Base-by-base conservation (phyloP, 495 filamentous ascomycete species). In the Podospora didyma region DNA sequence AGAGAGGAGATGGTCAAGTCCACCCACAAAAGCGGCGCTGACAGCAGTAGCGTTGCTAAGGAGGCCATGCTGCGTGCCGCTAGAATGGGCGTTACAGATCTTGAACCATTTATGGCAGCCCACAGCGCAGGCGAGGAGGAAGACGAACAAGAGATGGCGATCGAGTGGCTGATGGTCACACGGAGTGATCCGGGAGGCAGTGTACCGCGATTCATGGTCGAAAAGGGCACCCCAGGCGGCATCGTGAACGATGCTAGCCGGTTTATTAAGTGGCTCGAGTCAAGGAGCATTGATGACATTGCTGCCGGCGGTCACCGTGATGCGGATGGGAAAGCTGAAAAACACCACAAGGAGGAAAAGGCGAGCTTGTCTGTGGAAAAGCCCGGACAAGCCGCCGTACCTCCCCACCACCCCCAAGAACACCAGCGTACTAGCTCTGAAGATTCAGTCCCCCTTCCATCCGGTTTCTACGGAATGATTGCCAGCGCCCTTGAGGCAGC, bases 161-260 rank as follows among this genome's bases (percentile, higher is more conserved):
- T 97, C 14, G 93, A 97, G 69, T 97, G 93, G 93, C 84, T 96
- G 35, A 96, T 97, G 94, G 83, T 97, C 21, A 96, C 93, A 1
- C 78, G 93, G n/a, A 92, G 87, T 68, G 91, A 97, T 61, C 93
- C 93, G 0, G 93, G 94, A 21, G 94, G 93, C 31, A 94, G 82
- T 52, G 92, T 97, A 7, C 93, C 93, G 0, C 81, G 89, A 24
- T 97, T 94, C 74, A 89, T 97, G 86, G 89, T 97, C 20, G 94
- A 97, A 69, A 84, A 91, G 65, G 89, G 89, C 39, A 97, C 93
- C 1, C 93, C 93, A 0, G 82, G 79, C 11, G 87, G 90, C 19
- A 95, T 97, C 58, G 83, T 90, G 16, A 73, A 75, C 22, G 93
- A 97, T 68, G 90, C 92, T 0, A 81, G 77, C 50, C 93, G 90